These are phyloP conservation scores for Cadophora luteo-olivacea DNA, from an alignment of 2,329 filamentous ascomycete genomes.

Conservation along the genomic window DNA sequence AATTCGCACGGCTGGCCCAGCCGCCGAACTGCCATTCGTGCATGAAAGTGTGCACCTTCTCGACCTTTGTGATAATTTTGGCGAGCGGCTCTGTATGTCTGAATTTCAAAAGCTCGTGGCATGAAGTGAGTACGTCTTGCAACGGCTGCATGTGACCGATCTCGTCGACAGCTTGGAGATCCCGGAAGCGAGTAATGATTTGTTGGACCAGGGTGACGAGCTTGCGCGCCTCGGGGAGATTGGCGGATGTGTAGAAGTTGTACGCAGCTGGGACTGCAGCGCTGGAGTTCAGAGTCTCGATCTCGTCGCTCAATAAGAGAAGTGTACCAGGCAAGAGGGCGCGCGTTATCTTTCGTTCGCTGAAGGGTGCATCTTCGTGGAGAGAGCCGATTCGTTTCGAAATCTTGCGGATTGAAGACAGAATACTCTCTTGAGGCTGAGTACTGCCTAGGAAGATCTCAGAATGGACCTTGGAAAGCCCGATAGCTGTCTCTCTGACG, in stretches of 20 bases:
- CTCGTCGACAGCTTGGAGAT: conserved; percentile 71
- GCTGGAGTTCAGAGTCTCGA: conserved; percentile 52
- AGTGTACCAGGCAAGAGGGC: conserved; percentile 71
- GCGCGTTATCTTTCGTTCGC: conserved; percentile 51
- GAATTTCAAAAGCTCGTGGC: conserved; percentile 77
- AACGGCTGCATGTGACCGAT: conserved; percentile 78
- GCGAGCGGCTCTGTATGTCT: conserved; percentile 83
- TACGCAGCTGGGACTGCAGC: conserved; percentile 58
- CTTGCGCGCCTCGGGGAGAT: conserved; percentile 76
- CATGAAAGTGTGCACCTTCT: conserved; percentile 84
- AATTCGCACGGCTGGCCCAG: conserved; percentile 83
- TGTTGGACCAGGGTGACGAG: conserved; percentile 73
- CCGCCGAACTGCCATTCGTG: conserved; percentile 91
- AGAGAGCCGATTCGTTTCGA: conserved; percentile 37
- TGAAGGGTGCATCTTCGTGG: conserved; percentile 25
- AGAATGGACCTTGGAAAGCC: conserved; percentile 65
- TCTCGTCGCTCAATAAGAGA: conserved; percentile 68
- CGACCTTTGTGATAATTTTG: conserved; percentile 83
- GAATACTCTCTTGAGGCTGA: conserved; percentile 37
- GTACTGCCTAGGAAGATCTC: conserved; percentile 45
- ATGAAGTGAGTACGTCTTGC: conserved; percentile 77
- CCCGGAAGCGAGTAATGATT: conserved; percentile 73
- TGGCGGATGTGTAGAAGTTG: conserved; percentile 90
- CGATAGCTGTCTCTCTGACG: conserved; percentile 51
- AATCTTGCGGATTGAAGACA: conserved; percentile 40